Evolutionary conservation across 2,329 filamentous ascomycete species (phyloP).

Genomic region (Zalaria sp.): DNA sequence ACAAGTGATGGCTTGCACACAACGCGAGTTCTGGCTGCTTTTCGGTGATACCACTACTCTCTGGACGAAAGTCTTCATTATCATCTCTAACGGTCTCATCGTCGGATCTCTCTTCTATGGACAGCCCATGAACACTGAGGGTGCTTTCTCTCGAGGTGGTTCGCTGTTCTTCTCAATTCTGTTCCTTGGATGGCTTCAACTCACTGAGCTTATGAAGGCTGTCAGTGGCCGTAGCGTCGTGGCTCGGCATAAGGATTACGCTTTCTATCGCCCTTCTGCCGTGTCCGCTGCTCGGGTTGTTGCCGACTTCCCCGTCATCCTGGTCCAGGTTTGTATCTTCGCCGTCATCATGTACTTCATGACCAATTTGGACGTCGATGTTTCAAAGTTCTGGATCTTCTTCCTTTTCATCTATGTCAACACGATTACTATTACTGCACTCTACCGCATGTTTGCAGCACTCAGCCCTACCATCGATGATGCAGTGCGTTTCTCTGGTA

Average conservation of each 20-base stretch:
- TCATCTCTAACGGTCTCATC: slow-evolving; percentile 59
- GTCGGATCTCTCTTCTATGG: slow-evolving; percentile 70
- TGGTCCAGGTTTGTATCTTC: slow-evolving; percentile 46
- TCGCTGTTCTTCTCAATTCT: slow-evolving; percentile 53
- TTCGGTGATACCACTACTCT: slow-evolving; percentile 61
- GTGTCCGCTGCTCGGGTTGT: slow-evolving; percentile 48
- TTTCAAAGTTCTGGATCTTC: slow-evolving; percentile 52
- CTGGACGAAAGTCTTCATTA: slow-evolving; percentile 68
- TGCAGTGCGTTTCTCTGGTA: slow-evolving; percentile 49
- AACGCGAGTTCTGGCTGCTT: slow-evolving; percentile 66
- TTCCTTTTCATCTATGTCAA: slow-evolving; percentile 50
- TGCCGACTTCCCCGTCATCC: slow-evolving; percentile 47
- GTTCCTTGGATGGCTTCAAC: slow-evolving; percentile 56
- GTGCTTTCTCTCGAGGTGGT: slow-evolving; percentile 50
- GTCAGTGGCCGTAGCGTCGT: slow-evolving; percentile 58
- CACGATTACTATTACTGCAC: slow-evolving; percentile 46
- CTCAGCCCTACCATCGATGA: slow-evolving; percentile 51
- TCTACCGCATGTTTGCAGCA: slow-evolving; percentile 54
- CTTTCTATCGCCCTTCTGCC: slow-evolving; percentile 56
- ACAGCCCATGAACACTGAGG: slow-evolving; percentile 42
- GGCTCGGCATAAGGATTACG: slow-evolving; percentile 52
- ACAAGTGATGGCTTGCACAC: slow-evolving; percentile 55
- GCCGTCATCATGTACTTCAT: slow-evolving; percentile 54
- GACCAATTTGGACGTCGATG: slow-evolving; percentile 42
- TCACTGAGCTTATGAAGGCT: slow-evolving; percentile 66